phyloP scores from a whole-genome alignment of 768 basidiomycete species.

The Trametes cubensis region DNA sequence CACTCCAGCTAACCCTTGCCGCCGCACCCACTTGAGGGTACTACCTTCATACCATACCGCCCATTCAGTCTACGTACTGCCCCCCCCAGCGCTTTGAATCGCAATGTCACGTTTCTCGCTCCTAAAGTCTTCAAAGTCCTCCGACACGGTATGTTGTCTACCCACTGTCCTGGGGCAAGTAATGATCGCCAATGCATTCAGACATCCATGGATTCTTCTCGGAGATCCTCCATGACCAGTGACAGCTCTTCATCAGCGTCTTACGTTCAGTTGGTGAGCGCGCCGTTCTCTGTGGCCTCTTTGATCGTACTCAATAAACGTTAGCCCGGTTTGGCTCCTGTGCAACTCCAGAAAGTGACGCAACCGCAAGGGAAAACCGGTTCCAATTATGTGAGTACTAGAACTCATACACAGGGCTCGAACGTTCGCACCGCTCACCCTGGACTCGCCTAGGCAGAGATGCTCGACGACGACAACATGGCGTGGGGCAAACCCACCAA shows the following conservation, averaged over 20 bases:
- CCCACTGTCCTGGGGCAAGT: neutral
- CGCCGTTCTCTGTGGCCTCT: neutral
- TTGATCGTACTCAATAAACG: neutral
- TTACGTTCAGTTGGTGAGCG: slow-evolving; percentile 15
- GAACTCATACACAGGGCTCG: too few relatives aligned
- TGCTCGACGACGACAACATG: slow-evolving; percentile 37
- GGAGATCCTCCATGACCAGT: slow-evolving; percentile 13
- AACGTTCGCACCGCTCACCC: neutral
- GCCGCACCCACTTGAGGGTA: too few relatives aligned
- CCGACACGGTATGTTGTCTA: slow-evolving; percentile 1
- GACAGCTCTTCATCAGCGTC: slow-evolving; percentile 16
- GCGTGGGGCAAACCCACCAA: slow-evolving; percentile 34
- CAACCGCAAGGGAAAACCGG: too few relatives aligned
- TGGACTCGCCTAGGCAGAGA: slow-evolving; percentile 29
- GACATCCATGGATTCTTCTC: slow-evolving; percentile 12
- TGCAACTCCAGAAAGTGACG: neutral
- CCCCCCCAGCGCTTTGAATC: neutral
- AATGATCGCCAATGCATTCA: neutral
- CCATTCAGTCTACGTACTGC: too few relatives aligned
- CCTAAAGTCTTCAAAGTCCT: slow-evolving; percentile 17
- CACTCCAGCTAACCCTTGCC: too few relatives aligned
- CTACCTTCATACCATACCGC: too few relatives aligned
- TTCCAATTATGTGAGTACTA: slow-evolving; percentile 11
- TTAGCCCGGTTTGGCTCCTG: slow-evolving; percentile 8
- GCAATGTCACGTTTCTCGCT: slow-evolving; percentile 16